Evolutionary conservation across 176 grass and related monocot genomes (phyloP).

Genomic region (Phoenix dactylifera): DNA sequence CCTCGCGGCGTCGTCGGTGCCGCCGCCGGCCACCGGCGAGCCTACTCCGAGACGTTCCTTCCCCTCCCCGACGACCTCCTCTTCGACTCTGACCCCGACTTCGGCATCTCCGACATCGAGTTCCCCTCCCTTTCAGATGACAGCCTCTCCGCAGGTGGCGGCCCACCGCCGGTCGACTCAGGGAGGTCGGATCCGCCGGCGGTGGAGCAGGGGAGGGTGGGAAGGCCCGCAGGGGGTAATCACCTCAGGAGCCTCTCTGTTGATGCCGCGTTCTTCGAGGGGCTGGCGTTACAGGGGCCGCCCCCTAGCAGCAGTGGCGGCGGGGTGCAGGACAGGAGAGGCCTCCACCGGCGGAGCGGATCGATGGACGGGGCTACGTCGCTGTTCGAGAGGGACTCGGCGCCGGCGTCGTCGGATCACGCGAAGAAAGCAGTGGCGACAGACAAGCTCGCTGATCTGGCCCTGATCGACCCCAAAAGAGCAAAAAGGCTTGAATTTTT

Average conservation of each 20-base stretch:
- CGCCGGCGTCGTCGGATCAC: constrained; percentile 38
- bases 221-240: constrained; percentile 15
- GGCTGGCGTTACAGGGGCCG: constrained; percentile 41
- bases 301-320: constrained; percentile 5
- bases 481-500: constrained; percentile 54
- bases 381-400: constrained; percentile 68
- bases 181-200: constrained; percentile 1
- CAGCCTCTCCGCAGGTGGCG: constrained; percentile 34
- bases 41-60: constrained; percentile 87
- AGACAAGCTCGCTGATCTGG: constrained; percentile 64
- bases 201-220: constrained; percentile 1
- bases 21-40: constrained; percentile 47
- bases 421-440: constrained; percentile 83
- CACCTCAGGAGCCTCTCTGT: constrained; percentile 79
- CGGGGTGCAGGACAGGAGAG: constrained; percentile 11
- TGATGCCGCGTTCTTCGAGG: constrained; percentile 88
- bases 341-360: constrained; percentile 57
- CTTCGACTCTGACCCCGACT: constrained; percentile 65
- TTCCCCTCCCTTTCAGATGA: constrained; percentile 95
- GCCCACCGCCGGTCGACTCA: constrained; percentile 8
- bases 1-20: constrained; percentile 6
- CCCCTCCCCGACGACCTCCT: constrained; percentile 79
- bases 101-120: constrained; percentile 84
- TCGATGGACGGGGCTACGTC: constrained; percentile 73
- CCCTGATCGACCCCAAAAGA: constrained; percentile 82